These are phyloP conservation scores for Parietaria judaica DNA, from an alignment of 306 rosid genomes.

Conservation along the genomic window DNA sequence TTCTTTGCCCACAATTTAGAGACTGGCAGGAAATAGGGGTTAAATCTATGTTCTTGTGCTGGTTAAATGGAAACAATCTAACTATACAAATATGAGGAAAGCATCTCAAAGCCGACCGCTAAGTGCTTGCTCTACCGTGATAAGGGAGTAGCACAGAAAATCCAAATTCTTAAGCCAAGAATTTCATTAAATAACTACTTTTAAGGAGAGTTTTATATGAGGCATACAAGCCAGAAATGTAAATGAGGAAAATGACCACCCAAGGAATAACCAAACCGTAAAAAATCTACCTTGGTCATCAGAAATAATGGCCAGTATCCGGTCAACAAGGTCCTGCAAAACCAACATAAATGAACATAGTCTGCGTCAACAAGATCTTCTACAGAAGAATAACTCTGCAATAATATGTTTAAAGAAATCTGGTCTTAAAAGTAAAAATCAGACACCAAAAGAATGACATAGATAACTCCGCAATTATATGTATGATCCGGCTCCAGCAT, in stretches of 20 bases:
- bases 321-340: constrained; percentile 80
- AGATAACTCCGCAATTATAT: no score
- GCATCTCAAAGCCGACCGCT: neutral
- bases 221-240: no score
- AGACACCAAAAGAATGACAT: no score
- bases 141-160: neutral
- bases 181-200: neutral
- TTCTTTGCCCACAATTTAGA: constrained; percentile 68
- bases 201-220: neutral
- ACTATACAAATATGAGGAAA: neutral
- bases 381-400: constrained; percentile 11
- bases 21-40: constrained; percentile 32
- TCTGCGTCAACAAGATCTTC: neutral
- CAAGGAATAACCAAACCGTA: constrained; percentile 1
- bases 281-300: constrained; percentile 68
- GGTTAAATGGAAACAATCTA: constrained; percentile 3
- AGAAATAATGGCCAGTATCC: constrained; percentile 64
- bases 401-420: neutral
- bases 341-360: constrained; percentile 16
- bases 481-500: no score
- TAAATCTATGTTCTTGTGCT: neutral
- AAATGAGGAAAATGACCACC: neutral
- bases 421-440: neutral
- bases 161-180: neutral
- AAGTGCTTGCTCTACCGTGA: neutral